phyloP scores from a whole-genome alignment of 257 asterid species.

The Agastache rugosa region DNA sequence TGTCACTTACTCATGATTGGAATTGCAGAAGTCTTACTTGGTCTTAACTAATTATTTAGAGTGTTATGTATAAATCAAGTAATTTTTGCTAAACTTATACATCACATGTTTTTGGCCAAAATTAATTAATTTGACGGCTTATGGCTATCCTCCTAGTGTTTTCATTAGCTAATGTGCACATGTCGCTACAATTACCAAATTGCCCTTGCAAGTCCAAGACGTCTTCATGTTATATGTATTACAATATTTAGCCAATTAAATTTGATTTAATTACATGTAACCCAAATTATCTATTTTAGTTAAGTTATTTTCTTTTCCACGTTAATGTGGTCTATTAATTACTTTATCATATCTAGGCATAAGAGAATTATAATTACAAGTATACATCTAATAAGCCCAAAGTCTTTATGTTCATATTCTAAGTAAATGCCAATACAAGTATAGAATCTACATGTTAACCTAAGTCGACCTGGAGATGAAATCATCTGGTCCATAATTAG shows the following conservation, averaged over 20 bases:
- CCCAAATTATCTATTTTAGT: too few species aligned
- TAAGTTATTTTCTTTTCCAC: too few species aligned
- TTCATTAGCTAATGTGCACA: not conserved
- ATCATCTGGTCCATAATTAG: not conserved
- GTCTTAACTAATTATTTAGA: too few species aligned
- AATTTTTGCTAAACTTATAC: not conserved
- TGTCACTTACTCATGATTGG: not conserved
- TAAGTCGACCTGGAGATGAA: too few species aligned
- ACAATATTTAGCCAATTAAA: too few species aligned
- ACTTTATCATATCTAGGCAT: not conserved
- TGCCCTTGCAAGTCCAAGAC: not conserved
- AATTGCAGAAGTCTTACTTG: too few species aligned
- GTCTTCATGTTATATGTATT: not conserved
- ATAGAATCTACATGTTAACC: too few species aligned
- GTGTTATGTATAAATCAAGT: too few species aligned
- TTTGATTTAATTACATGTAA: too few species aligned
- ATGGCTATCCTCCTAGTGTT: not conserved
- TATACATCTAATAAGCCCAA: not conserved
- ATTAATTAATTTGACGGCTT: not conserved
- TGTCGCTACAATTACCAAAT: not conserved
- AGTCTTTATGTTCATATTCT: not conserved
- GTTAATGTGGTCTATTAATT: too few species aligned
- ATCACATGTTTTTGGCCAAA: not conserved
- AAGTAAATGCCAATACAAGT: too few species aligned
- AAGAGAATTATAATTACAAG: too few species aligned